Conservation (phyloP, 176 grass and related monocot species). For the Ampelocalamus luodianensis region DNA sequence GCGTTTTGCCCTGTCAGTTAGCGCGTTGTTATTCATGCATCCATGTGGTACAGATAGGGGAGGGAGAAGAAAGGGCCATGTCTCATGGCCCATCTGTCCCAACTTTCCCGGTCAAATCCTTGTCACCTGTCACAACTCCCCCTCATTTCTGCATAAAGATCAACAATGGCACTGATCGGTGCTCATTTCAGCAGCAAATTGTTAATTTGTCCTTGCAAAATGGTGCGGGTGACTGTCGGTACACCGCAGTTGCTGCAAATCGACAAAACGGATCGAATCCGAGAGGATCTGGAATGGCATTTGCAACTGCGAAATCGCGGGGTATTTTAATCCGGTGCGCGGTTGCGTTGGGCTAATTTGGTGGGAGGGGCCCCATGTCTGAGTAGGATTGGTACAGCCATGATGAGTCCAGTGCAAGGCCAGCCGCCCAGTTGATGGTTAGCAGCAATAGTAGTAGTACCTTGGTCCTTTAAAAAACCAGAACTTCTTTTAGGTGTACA, state of each 20-base stretch:
- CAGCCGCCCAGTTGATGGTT: conserved; percentile 45
- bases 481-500: conserved; percentile 43
- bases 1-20: conserved; percentile 31
- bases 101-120: conserved; percentile 45
- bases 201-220: conserved; percentile 30
- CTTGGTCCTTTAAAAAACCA: background rate
- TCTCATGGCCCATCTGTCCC: conserved; percentile 54
- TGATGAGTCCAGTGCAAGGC: conserved; percentile 43
- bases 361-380: conserved; percentile 29
- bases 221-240: conserved; percentile 20
- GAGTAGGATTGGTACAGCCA: conserved; percentile 44
- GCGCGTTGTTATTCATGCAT: conserved; percentile 15
- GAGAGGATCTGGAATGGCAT: conserved; percentile 33
- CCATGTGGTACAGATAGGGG: conserved; percentile 43
- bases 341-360: conserved; percentile 18
- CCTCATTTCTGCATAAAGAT: conserved; percentile 34
- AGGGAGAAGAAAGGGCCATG: background rate
- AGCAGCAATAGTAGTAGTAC: conserved; percentile 6
- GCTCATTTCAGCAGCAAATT: conserved; percentile 18
- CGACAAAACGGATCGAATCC: conserved; percentile 49
- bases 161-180: background rate
- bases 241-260: conserved; percentile 20
- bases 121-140: conserved; percentile 20
- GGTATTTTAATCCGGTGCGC: background rate
- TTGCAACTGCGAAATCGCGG: conserved; percentile 3